phyloP scores from a whole-genome alignment of 495 filamentous ascomycete genomes.

The Hypoxylon trugodes region DNA sequence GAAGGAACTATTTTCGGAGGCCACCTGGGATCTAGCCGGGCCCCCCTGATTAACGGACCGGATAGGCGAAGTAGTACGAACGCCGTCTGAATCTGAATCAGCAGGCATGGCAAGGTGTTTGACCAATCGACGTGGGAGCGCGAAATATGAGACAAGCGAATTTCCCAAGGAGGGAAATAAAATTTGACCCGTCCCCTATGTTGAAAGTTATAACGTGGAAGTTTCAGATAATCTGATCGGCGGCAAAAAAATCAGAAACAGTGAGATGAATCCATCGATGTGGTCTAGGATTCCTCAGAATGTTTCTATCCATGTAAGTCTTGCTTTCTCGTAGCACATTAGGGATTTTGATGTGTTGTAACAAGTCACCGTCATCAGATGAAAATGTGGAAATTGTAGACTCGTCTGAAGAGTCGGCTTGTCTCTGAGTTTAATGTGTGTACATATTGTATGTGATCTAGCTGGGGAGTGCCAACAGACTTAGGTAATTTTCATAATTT shows the following conservation, averaged over 20 bases:
- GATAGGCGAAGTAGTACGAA: slow-evolving; percentile 28
- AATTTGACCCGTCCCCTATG: slow-evolving; percentile 7
- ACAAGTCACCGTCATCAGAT: slow-evolving; percentile 12
- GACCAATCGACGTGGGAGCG: slow-evolving; percentile 21
- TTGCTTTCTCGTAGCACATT: slow-evolving; percentile 4
- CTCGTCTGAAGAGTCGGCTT: not conserved
- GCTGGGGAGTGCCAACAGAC: not conserved
- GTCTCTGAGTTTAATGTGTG: slow-evolving; percentile 7
- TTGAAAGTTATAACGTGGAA: slow-evolving; percentile 20
- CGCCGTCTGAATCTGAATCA: slow-evolving; percentile 34
- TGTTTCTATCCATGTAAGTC: slow-evolving; percentile 4
- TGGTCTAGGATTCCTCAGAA: slow-evolving; percentile 28
- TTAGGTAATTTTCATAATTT: not conserved
- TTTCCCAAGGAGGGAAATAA: slow-evolving; percentile 4
- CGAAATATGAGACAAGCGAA: slow-evolving; percentile 35
- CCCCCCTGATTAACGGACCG: slow-evolving; percentile 13
- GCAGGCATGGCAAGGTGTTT: slow-evolving; percentile 17
- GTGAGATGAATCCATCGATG: slow-evolving; percentile 22
- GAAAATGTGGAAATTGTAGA: slow-evolving; percentile 19
- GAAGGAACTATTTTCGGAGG: slow-evolving; percentile 27
- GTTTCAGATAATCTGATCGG: slow-evolving; percentile 39
- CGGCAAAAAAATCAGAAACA: slow-evolving; percentile 19
- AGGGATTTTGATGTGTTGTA: slow-evolving; percentile 19
- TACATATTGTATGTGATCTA: not conserved
- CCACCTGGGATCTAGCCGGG: slow-evolving; percentile 26